A percentile compares a stretch with the other conserved stretches of the same genome.
Evolutionary conservation across 1,139 yeast genomes (phyloP).

Genomic region (Keqinozyma sinolaborantium): DNA sequence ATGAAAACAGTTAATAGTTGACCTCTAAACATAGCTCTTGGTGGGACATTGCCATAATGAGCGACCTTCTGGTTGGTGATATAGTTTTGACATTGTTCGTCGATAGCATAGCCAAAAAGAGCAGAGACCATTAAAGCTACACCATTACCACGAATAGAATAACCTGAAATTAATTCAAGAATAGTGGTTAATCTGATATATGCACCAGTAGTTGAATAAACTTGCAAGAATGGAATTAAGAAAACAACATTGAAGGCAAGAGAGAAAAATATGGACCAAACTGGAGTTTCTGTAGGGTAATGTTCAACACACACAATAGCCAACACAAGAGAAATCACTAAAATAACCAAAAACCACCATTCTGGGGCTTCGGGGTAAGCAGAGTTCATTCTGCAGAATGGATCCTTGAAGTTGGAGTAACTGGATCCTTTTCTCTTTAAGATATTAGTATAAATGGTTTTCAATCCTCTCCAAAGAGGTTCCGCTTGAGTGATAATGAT

Average conservation of each 20-base stretch:
- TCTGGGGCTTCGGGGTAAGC: conserved; percentile 59
- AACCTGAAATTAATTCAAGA: conserved; percentile 59
- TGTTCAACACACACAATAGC: conserved; percentile 44
- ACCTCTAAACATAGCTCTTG: conserved; percentile 54
- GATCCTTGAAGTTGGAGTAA: conserved; percentile 39
- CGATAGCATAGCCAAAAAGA: conserved; percentile 56
- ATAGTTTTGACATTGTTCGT: conserved; percentile 55
- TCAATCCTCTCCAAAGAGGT: conserved; percentile 5
- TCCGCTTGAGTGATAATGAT: conserved; percentile 26
- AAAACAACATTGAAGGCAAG: conserved; percentile 50
- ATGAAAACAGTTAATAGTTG: conserved; percentile 44
- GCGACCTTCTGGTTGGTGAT: conserved; percentile 54
- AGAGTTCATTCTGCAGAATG: conserved; percentile 52
- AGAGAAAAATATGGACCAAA: conserved; percentile 55
- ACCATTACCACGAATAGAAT: conserved; percentile 61
- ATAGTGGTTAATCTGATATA: conserved; percentile 52
- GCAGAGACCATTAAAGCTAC: conserved; percentile 55
- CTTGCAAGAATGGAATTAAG: conserved; percentile 43
- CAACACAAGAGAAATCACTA: conserved; percentile 42
- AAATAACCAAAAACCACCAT: conserved; percentile 48
- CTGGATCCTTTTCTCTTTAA: conserved; percentile 32
- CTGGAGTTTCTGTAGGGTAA: conserved; percentile 45
- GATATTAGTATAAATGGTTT: conserved; percentile 18
- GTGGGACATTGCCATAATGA: conserved; percentile 57
- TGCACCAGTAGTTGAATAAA: conserved; percentile 51